Evolutionary conservation across 306 rosid species (phyloP).

Genomic region (Morella rubra): DNA sequence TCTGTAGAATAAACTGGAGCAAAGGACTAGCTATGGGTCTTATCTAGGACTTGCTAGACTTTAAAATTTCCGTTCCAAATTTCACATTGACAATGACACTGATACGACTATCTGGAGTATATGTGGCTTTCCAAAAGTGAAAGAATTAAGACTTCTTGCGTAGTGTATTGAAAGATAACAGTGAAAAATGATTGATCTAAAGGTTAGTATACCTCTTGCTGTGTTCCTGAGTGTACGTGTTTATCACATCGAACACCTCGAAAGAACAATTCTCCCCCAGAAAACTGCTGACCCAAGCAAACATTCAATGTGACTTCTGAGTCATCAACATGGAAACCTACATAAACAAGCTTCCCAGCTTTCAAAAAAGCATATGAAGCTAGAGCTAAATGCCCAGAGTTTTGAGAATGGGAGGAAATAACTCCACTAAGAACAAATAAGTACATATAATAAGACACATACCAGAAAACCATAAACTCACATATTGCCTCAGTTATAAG

Average conservation of each 20-base stretch:
- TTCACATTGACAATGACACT: background rate
- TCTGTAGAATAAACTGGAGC: background rate
- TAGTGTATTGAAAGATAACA: slow-evolving; percentile 1
- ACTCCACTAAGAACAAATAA: background rate
- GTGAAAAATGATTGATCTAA: background rate
- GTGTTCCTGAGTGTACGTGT: slow-evolving; percentile 72
- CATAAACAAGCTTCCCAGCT: slow-evolving; percentile 35
- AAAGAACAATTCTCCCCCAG: slow-evolving; percentile 87
- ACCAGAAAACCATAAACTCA: background rate
- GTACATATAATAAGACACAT: background rate
- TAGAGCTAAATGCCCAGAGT: slow-evolving; percentile 1
- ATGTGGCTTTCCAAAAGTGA: background rate
- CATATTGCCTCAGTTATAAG: background rate
- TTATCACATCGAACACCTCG: slow-evolving; percentile 93
- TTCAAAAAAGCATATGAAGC: slow-evolving; percentile 27
- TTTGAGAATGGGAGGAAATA: slow-evolving; percentile 5
- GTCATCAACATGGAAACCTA: slow-evolving; percentile 96
- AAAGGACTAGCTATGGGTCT: background rate
- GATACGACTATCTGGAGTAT: background rate
- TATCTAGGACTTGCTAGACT: background rate
- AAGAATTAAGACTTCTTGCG: background rate
- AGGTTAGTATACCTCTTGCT: slow-evolving; percentile 52
- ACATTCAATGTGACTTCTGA: slow-evolving; percentile 90
- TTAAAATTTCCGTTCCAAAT: background rate
- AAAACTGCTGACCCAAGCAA: slow-evolving; percentile 81